Base-by-base conservation (phyloP, 148 eudicot genomes). In the Fallopia convolvulus region DNA sequence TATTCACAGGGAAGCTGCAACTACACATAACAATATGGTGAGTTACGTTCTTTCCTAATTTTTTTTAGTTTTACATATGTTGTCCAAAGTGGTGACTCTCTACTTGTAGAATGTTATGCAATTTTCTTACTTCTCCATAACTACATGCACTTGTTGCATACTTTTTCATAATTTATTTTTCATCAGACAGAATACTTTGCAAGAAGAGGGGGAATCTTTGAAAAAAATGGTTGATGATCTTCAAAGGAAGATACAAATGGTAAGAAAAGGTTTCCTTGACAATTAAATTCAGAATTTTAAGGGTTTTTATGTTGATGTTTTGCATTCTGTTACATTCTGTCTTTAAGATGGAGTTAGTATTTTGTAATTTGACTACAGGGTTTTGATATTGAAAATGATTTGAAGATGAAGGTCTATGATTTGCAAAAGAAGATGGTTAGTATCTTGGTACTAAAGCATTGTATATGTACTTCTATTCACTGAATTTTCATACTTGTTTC, bases 111-210 rank as follows among this genome's bases (percentile, higher is more conserved):
- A 52, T 52, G 0, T 15, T 52, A 52, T 52, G 58, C 20, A 3
- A 3, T 17, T 50, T 17, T 52, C 30, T 4, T 52, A 52, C 58
- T 52, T 5, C 58, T 52, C 58, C 17, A 50, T 41, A 8, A 41
- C 44, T 41, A 41, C 44, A 50, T 15, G 3, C 20, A 52, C 17
- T 17, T 15, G 58, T 52, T 52, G 41, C 73, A 70, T 32, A 33
- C 73, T 17, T 32, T 70, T 33, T 30, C 41, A 32, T 32, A 17
- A 32, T 14, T 11, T 78, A n/a, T 88, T 83, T 84, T 84, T 83
- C 83, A 78, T 89, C 88, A 94, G 94, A 87, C 94, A 94, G 97
- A 92, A 85, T 87, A 86, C 87, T 81, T 79, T 94, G 75, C 87
- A 87, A 84, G 87, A 86, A 79, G 91, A 92, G 81, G 74, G 92